Evolutionary conservation across 208 protist species (phyloP).

Genomic region (Crithidia acanthocephali): DNA sequence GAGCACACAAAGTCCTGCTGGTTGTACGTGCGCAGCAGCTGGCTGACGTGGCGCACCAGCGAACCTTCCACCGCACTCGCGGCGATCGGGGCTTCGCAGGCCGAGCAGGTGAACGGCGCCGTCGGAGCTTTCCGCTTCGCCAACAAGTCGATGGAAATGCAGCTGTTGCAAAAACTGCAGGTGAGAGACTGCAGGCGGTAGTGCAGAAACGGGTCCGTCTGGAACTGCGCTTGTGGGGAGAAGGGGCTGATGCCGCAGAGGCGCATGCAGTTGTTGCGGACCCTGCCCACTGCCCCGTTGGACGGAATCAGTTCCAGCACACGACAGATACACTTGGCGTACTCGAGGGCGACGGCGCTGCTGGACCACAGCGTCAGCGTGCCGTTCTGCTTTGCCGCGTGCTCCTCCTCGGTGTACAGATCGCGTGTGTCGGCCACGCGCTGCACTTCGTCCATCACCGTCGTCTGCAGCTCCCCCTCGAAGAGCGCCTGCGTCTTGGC

Average conservation of each 20-base stretch:
- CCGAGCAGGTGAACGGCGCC: conserved; percentile 59
- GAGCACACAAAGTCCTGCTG: conserved; percentile 91
- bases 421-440: conserved; percentile 56
- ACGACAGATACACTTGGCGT: conserved; percentile 75
- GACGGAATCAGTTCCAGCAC: conserved; percentile 77
- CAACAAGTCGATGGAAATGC: conserved; percentile 62
- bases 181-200: conserved; percentile 48
- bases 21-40: conserved; percentile 48
- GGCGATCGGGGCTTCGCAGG: conserved; percentile 74
- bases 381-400: conserved; percentile 23
- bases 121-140: conserved; percentile 31
- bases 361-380: conserved; percentile 39
- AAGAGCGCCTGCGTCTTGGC: conserved; percentile 44
- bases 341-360: conserved; percentile 70
- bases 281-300: conserved; percentile 63
- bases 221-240: conserved; percentile 60
- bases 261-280: conserved; percentile 90
- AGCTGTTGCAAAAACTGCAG: conserved; percentile 85
- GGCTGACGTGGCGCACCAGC: conserved; percentile 81
- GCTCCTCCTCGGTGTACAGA: conserved; percentile 61
- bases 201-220: conserved; percentile 41
- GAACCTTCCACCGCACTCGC: conserved; percentile 64
- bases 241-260: conserved; percentile 90
- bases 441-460: conserved; percentile 87
- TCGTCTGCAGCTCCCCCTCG: conserved; percentile 62